Percentiles rank a stretch among this genome's conserved stretches.
Evolutionary conservation across 2,329 filamentous ascomycete species (phyloP).

Genomic region (Talaromyces sp.): DNA sequence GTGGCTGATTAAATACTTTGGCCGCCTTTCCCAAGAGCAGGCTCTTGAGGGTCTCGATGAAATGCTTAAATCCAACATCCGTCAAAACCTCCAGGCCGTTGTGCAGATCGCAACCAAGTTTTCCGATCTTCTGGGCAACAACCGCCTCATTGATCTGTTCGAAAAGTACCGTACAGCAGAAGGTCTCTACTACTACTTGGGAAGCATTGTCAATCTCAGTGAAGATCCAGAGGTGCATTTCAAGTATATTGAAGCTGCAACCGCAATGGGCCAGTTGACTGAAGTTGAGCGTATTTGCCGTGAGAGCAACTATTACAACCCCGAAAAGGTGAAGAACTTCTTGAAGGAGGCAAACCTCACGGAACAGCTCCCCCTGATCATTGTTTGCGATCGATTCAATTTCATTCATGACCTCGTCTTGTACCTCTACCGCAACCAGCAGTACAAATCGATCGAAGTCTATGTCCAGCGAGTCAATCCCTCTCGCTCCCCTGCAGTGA

Average conservation of each 20-base stretch:
- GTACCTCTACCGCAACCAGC: conserved; percentile 97
- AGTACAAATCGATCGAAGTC: conserved; percentile 97
- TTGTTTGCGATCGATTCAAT: conserved; percentile 98
- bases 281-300: conserved; percentile 97
- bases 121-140: conserved; percentile 87
- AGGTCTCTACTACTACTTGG: conserved; percentile 96
- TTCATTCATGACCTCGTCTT: conserved; percentile 96
- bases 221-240: conserved; percentile 95
- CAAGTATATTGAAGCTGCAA: conserved; percentile 98
- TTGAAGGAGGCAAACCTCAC: conserved; percentile 89
- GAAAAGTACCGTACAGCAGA: conserved; percentile 98
- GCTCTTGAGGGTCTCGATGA: conserved; percentile 90
- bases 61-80: conserved; percentile 95
- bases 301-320: conserved; percentile 84
- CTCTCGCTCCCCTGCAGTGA: conserved; percentile 80
- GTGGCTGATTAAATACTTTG: conserved; percentile 90
- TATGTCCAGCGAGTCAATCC: conserved; percentile 98
- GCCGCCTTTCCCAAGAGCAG: conserved; percentile 90
- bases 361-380: conserved; percentile 93
- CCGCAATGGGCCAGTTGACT: conserved; percentile 85
- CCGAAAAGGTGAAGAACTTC: conserved; percentile 98
- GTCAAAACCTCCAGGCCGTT: conserved; percentile 90
- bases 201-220: conserved; percentile 94
- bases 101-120: conserved; percentile 97
- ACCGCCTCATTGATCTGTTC: conserved; percentile 82